phyloP scores from a whole-genome alignment of 179 eudicot species.

The Vitellaria paradoxa region DNA sequence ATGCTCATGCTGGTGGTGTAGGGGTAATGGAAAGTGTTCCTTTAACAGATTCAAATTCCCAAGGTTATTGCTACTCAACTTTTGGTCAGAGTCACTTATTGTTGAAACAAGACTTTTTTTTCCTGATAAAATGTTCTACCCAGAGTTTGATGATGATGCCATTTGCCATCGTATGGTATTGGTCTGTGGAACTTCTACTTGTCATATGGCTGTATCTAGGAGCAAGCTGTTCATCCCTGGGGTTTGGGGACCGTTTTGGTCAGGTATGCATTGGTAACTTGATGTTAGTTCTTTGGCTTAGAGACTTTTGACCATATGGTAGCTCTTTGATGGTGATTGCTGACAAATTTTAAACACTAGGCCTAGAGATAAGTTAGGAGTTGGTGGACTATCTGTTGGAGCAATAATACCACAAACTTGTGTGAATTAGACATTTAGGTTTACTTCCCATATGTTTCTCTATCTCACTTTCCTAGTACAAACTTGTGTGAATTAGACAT shows the following conservation, averaged over 20 bases:
- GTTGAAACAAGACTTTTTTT: not conserved
- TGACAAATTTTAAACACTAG: not conserved
- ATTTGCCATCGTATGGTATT: conserved; percentile 91
- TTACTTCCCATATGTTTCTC: not conserved
- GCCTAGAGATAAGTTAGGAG: conserved; percentile 1
- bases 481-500: too few relatives aligned
- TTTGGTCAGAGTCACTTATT: conserved; percentile 9
- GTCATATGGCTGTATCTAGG: conserved; percentile 93
- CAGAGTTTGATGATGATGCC: conserved; percentile 68
- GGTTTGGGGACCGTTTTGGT: conserved; percentile 99
- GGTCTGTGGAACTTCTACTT: conserved; percentile 99
- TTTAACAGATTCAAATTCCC: conserved; percentile 34
- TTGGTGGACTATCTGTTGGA: not conserved
- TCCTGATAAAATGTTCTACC: conserved; percentile 22
- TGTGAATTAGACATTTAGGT: not conserved
- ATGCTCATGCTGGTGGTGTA: conserved; percentile 99
- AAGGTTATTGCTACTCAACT: conserved; percentile 26
- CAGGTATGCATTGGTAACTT: conserved; percentile 48
- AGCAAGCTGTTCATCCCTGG: conserved; percentile 90
- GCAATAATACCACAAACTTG: not conserved
- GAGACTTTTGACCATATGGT: not conserved
- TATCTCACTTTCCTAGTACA: not conserved
- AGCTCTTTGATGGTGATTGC: not conserved
- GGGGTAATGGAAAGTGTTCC: conserved; percentile 95
- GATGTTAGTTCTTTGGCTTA: not conserved